A percentile compares a stretch with the other conserved stretches of the same genome.
Evolutionary conservation across 2,329 filamentous ascomycete species (phyloP).

Genomic region (Orbilia quercus): DNA sequence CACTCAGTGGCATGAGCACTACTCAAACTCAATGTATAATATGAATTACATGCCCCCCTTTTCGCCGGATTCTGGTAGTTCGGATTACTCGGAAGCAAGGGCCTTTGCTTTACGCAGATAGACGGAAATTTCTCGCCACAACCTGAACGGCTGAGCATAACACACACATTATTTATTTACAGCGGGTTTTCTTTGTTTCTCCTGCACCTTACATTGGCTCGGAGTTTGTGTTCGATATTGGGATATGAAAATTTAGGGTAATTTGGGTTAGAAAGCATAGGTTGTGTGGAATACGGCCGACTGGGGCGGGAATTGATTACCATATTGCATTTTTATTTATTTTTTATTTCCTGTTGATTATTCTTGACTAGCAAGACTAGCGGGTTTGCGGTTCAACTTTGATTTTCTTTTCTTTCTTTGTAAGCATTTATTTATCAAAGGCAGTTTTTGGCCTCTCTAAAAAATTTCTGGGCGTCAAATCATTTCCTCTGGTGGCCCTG

Average conservation of each 20-base stretch:
- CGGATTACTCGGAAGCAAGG: conserved; percentile 50
- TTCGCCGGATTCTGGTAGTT: conserved; percentile 52
- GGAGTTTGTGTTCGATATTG: conserved; percentile 40
- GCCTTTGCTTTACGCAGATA: conserved; percentile 47
- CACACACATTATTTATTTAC: conserved; percentile 14
- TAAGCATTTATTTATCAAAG: conserved; percentile 30
- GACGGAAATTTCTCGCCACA: conserved; percentile 37
- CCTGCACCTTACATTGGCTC: conserved; percentile 51
- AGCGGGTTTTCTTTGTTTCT: conserved; percentile 36
- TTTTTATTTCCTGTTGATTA: conserved; percentile 10
- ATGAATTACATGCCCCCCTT: conserved; percentile 51
- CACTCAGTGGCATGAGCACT: conserved; percentile 51
- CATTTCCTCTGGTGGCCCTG: conserved; percentile 45
- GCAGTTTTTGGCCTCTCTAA: conserved; percentile 32
- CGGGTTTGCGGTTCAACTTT: conserved; percentile 26
- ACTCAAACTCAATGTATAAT: conserved; percentile 50
- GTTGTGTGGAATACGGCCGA: conserved; percentile 28
- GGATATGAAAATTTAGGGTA: conserved; percentile 27
- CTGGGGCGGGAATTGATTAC: conserved; percentile 48
- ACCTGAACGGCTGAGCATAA: conserved; percentile 23
- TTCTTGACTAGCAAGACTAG: conserved; percentile 48
- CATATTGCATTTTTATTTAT: conserved; percentile 46
- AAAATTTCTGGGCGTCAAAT: conserved; percentile 47
- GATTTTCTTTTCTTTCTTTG: conserved; percentile 36
- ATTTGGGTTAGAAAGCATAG: conserved; percentile 36